Evolutionary conservation across 495 filamentous ascomycete species (phyloP), one percentile per base, ranked within the genome.

Genomic region (Parmelia sp.): DNA sequence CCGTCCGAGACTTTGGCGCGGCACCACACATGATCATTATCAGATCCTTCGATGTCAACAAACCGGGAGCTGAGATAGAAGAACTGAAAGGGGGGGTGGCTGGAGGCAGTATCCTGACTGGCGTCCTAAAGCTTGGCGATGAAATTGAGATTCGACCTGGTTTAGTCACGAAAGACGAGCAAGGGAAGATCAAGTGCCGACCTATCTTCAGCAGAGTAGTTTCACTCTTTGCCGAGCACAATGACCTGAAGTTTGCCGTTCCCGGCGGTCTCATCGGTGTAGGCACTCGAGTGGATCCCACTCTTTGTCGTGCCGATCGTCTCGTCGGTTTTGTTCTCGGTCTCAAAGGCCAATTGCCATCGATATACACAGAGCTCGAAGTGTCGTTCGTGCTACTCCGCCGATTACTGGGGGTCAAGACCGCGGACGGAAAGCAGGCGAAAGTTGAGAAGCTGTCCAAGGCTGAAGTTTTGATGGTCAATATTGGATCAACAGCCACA

Each of bases 391-490:
- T 97, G 83, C 81, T 98, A 65, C 85, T 98, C 39, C 88, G 93
- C 66, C 85, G 94, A 66, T 84, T 98, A 53, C 83, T 98, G 61
- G 94, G 94, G 86, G 95, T 98, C 65, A 92, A 95, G 79, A 95
- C 93, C 33, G 91, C 95, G 61, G 94, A 98, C 70, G 94, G 94
- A 71, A 98, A 97, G 83, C 95, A 97, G 77, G 92, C 91, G 66
- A 98, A 97, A 88, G 94, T 98, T 65, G 91, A 90, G 63, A 98
- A 98, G 80, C 82, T 98, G 51, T 79, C 91, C 49, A 97, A 97
- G 87, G 96, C 95, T 74, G 94, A 98, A 76, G 91, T 97, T 70
- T 89, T 93, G 71, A 97, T 98, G 93, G 94, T 98, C 64, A 98
- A 98, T 82, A 97, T 98, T 72, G 94, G 94, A 62, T 95, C 91